These are phyloP conservation scores for Sugiyamaella japonica DNA, from an alignment of 1,139 yeast genomes.

Conservation along the genomic window DNA sequence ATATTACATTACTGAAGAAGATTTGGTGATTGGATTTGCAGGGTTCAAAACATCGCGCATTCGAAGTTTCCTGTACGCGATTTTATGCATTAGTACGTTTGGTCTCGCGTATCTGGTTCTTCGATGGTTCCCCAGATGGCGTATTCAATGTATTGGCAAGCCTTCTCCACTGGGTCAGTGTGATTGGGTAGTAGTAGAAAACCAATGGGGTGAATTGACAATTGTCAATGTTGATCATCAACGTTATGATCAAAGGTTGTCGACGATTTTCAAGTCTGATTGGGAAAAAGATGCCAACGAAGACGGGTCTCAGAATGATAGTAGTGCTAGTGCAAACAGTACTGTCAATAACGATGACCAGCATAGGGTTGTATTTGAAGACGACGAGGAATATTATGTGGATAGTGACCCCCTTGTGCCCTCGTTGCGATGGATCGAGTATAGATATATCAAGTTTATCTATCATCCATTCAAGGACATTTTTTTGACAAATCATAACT, in stretches of 20 bases:
- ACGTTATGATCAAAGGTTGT: conserved; percentile 69
- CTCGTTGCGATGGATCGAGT: conserved; percentile 62
- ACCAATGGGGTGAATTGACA: conserved; percentile 84
- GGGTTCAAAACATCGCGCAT: conserved; percentile 65
- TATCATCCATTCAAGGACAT: conserved; percentile 86
- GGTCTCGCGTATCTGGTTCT: conserved; percentile 74
- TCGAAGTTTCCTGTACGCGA: conserved; percentile 52
- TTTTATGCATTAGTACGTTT: conserved; percentile 56
- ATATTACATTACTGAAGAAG: conserved; percentile 93
- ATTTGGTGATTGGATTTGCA: conserved; percentile 88
- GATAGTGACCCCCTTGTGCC: conserved; percentile 68
- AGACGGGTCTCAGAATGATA: conserved; percentile 15
- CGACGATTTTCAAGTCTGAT: conserved; percentile 56
- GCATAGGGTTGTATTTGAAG: conserved; percentile 31
- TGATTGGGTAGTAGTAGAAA: conserved; percentile 92
- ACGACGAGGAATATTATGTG: conserved; percentile 34
- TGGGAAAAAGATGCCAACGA: conserved; percentile 25
- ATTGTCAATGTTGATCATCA: conserved; percentile 56
- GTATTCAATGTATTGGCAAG: conserved; percentile 66
- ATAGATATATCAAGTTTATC: conserved; percentile 78
- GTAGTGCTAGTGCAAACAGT: conserved; percentile 11
- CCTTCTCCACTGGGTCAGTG: conserved; percentile 72
- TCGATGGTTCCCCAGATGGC: conserved; percentile 82
- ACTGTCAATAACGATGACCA: conserved; percentile 3
- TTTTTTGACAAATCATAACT: conserved; percentile 77